phyloP scores from a whole-genome alignment of 345 rosid species.

The Populus deltoides region DNA sequence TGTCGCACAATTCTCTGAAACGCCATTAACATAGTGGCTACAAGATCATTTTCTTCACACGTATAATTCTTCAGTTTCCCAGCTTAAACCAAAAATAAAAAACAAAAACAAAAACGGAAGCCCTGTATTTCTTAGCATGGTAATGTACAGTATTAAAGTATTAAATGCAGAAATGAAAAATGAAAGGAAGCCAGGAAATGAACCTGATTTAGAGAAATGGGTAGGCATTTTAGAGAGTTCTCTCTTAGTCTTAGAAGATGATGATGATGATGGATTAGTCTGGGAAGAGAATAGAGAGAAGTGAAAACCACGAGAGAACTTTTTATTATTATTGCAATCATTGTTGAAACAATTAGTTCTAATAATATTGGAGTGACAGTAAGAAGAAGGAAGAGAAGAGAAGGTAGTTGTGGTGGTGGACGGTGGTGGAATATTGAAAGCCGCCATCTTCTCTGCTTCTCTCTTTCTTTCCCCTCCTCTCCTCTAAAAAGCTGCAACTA shows the following conservation, averaged over 20 bases:
- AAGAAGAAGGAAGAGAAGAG: background rate
- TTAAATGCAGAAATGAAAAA: background rate
- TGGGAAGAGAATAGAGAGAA: conserved; percentile 14
- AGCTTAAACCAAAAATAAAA: no score
- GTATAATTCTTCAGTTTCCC: background rate
- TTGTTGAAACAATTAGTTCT: background rate
- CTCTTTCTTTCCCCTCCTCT: background rate
- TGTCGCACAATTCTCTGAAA: background rate
- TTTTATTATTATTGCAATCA: background rate
- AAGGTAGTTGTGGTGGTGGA: conserved; percentile 10
- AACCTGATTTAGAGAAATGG: conserved; percentile 46
- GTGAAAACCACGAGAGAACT: conserved; percentile 5
- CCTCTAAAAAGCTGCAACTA: background rate
- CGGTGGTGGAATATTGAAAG: conserved; percentile 36
- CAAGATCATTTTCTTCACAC: background rate
- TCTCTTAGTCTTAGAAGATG: conserved; percentile 22
- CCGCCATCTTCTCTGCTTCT: conserved; percentile 27
- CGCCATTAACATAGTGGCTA: background rate
- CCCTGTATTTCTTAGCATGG: no score
- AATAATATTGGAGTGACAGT: background rate
- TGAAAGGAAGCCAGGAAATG: background rate
- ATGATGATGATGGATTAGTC: background rate
- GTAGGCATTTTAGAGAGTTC: conserved; percentile 20
- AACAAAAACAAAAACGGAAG: no score
- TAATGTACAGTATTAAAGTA: background rate